Evolutionary conservation across 352 stramenopile species (phyloP), one percentile per base, ranked within the genome.

Genomic region (Pythium biforme): DNA sequence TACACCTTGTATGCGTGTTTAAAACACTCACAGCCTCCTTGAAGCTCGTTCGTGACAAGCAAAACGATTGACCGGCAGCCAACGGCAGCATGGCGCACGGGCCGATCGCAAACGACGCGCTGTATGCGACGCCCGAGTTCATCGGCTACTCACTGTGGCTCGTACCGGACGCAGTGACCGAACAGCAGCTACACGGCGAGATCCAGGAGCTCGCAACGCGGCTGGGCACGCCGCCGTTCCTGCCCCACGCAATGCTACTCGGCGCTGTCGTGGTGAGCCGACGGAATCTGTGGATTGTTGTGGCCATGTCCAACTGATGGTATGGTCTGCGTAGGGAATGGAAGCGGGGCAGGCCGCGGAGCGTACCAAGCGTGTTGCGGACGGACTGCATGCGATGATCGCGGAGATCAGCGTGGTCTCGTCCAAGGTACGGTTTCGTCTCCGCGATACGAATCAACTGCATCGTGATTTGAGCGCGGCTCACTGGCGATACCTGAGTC

Each of bases 81-180:
- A 45, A 45, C 19, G 39, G 19, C 20, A 5, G 39, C 39, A 45
- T n/a, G n/a, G n/a, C n/a, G n/a, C n/a, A 45, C 39, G 2, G 10
- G 31, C 14, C 31, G 31, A 37, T 5, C 27, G 60, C 58, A 26
- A 54, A 64, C 49, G 64, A 82, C 40, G 52, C 64, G 59, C 31
- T 78, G 50, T 69, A 74, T 45, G 62, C 59, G 31, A 69, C 52
- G 31, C 55, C 77, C 57, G 50, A 80, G 59, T 84, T 89, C 61
- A 46, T 71, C 45, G 76, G 76, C 49, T 86, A 86, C 66, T 88
- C 81, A 55, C 62, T 88, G 14, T 90, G 81, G 81, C 75, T 81
- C 62, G 68, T 74, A 29, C 79, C 77, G 0, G 60, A 73, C 20
- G 55, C 59, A 27, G 31, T 33, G 0, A 45, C 49, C 8, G 62